Evolutionary conservation across 495 filamentous ascomycete species (phyloP).

Genomic region (Annulohypoxylon moriforme): DNA sequence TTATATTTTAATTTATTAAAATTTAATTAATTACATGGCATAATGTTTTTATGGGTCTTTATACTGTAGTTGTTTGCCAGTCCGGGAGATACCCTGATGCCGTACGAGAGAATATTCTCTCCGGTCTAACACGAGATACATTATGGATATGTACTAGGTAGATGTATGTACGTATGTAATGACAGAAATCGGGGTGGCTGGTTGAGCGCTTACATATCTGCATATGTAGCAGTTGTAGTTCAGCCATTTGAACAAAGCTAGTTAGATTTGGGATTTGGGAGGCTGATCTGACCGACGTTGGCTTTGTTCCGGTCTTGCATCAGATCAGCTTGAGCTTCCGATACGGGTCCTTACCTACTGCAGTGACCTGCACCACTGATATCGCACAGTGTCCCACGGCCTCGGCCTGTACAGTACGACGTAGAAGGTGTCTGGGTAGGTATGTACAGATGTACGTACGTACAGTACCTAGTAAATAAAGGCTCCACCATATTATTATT

Average conservation of each 20-base stretch:
- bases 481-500: constrained; percentile 23
- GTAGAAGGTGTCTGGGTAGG: not conserved
- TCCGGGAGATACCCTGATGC: too few relatives aligned
- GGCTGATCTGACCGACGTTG: constrained; percentile 27
- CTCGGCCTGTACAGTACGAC: not conserved
- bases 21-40: too few relatives aligned
- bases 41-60: too few relatives aligned
- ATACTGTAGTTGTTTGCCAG: too few relatives aligned
- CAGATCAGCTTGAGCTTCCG: constrained; percentile 8
- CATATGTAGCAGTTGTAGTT: too few relatives aligned
- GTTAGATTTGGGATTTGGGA: constrained; percentile 16
- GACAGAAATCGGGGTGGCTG: not conserved
- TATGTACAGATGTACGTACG: not conserved
- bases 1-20: too few relatives aligned
- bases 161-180: not conserved
- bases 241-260: not conserved
- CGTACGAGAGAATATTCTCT: not conserved
- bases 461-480: not conserved
- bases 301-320: constrained; percentile 7
- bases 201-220: not conserved
- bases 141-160: too few relatives aligned
- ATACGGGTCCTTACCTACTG: constrained; percentile 4
- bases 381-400: constrained; percentile 9
- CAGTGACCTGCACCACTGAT: not conserved
- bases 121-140: not conserved